A percentile compares a stretch with the other conserved stretches of the same genome.
These are phyloP conservation scores for Leersia perrieri DNA, from an alignment of 176 grass and related monocot species.

Conservation along the genomic window DNA sequence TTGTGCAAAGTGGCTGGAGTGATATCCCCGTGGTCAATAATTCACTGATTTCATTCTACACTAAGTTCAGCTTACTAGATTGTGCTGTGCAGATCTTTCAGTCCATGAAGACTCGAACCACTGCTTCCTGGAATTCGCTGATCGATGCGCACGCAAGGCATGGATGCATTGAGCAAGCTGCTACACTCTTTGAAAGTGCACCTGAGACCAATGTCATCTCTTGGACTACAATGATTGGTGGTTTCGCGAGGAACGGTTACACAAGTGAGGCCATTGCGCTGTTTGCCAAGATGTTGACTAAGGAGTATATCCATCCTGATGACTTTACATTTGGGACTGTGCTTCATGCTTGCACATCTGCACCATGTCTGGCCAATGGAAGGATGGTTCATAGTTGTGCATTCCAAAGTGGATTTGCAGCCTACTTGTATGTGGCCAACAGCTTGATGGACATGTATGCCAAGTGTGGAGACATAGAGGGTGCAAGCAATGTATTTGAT, in stretches of 20 bases:
- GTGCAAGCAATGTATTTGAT: conserved; percentile 35
- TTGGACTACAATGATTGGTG: conserved; percentile 64
- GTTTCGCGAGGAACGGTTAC: conserved; percentile 43
- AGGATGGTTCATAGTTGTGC: conserved; percentile 48
- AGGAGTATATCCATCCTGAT: conserved; percentile 35
- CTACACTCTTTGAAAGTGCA: conserved; percentile 34
- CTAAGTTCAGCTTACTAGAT: conserved; percentile 44
- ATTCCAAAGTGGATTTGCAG: conserved; percentile 34
- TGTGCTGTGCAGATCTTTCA: conserved; percentile 43
- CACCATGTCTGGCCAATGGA: conserved; percentile 34
- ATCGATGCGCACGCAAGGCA: conserved; percentile 54
- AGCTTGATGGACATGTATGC: conserved; percentile 71
- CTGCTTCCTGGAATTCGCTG: conserved; percentile 62
- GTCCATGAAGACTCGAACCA: conserved; percentile 43
- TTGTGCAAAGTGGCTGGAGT: conserved; percentile 43
- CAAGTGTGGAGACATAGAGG: conserved; percentile 53
- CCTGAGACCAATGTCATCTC: conserved; percentile 58
- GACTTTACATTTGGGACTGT: conserved; percentile 55
- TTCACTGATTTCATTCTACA: conserved; percentile 61
- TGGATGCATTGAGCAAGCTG: conserved; percentile 37
- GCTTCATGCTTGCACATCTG: conserved; percentile 47
- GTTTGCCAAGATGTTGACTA: conserved; percentile 43
- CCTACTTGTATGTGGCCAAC: conserved; percentile 58
- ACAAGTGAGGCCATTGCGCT: conserved; percentile 44
- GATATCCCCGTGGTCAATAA: conserved; percentile 45